These are phyloP conservation scores for Aquanectria penicillioides DNA, from an alignment of 2,329 filamentous ascomycete genomes.

Conservation along the genomic window DNA sequence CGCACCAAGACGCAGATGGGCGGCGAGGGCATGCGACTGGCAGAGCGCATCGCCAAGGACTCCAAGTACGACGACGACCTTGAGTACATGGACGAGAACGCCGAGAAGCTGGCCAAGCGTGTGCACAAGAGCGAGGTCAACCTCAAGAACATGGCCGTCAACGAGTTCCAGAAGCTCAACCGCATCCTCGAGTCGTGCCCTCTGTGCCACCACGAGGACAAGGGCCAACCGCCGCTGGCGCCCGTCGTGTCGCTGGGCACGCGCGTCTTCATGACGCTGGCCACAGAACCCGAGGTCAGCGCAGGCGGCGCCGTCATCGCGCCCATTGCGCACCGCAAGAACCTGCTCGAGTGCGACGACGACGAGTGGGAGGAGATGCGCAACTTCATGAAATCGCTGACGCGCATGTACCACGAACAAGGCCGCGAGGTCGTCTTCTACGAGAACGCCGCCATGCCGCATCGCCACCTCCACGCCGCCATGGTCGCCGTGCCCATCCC, in stretches of 20 bases:
- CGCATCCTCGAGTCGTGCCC: constrained; percentile 87
- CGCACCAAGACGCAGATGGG: constrained; percentile 81
- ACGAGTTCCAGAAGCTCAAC: constrained; percentile 90
- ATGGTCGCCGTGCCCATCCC: constrained; percentile 89
- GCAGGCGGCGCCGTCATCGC: constrained; percentile 88
- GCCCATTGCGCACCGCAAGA: constrained; percentile 85
- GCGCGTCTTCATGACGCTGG: constrained; percentile 85
- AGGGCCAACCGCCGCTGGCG: constrained; percentile 77
- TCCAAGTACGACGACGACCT: constrained; percentile 89
- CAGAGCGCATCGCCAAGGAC: constrained; percentile 94
- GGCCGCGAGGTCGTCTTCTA: constrained; percentile 96
- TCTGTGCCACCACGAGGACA: constrained; percentile 91
- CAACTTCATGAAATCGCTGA: constrained; percentile 98
- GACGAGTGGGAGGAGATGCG: constrained; percentile 99
- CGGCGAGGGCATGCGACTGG: constrained; percentile 83
- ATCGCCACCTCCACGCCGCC: constrained; percentile 83
- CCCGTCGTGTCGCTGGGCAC: constrained; percentile 89
- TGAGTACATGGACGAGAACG: constrained; percentile 98
- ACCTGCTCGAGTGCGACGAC: constrained; percentile 97
- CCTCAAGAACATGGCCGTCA: constrained; percentile 86
- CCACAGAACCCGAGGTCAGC: constrained; percentile 88
- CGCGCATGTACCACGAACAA: constrained; percentile 92
- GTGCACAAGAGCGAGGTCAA: constrained; percentile 90
- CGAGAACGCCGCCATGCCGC: constrained; percentile 89
- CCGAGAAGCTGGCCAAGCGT: constrained; percentile 84